Base-by-base conservation (phyloP, 139 green algal species). In the Eudorina sp. region DNA sequence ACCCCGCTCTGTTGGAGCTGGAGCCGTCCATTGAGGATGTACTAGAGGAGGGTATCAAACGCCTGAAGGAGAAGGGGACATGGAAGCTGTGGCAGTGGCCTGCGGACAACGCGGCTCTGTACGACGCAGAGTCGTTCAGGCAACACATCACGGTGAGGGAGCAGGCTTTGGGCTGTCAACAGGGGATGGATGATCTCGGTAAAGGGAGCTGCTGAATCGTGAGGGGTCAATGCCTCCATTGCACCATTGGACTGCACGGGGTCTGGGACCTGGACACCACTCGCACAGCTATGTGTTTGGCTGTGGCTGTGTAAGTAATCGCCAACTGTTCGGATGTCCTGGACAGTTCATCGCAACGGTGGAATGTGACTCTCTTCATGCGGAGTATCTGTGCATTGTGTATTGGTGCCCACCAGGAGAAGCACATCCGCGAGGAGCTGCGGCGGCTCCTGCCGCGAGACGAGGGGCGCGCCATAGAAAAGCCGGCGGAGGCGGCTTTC, bases 401-500 rank as follows among this genome's bases (percentile, higher is more conserved):
- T n/a, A n/a, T n/a, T n/a, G n/a, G n/a, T 72, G 11, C 62, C 62
- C 11, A 21, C 41, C 89, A 95, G 86, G 90, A 95, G 81, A 89
- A 95, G 41, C 90, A 94, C 53, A 89, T 97, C 16, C 81, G 86
- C 19, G 90, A 93, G 38, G 94, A 96, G 51, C 94, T 97, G 80
- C 86, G 91, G 21, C 80, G 81, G 38, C 80, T 97, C 60, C 91
- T 98, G 85, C 95, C 95, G 2, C 86, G 92, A 18, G 94, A 98
- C 16, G 94, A 96, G 73, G 88, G 91, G n/a, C 92, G 93, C 58
- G 85, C 92, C 27, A 79, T 92, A 21, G 96, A 98, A 90, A 94
- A 94, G 82, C 94, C 96, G 2, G 94, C 94, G 70, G 96, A 98
- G 88, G 92, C 92, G 29, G 93, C 94, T 0, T 94, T 98, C 90